phyloP scores from a whole-genome alignment of 371 early-diverging fungal genomes.

The Chytridium lagenaria region DNA sequence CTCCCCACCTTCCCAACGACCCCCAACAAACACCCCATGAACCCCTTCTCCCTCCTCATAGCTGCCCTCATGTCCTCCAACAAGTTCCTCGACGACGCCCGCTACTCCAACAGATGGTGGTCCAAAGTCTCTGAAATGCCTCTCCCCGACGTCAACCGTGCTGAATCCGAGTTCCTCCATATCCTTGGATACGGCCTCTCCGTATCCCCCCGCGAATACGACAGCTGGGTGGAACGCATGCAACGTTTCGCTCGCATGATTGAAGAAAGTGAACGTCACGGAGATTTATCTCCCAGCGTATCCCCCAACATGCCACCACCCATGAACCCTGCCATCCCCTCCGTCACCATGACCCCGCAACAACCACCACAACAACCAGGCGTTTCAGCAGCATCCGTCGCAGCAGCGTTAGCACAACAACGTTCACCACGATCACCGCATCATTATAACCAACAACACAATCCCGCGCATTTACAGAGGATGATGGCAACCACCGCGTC shows the following conservation, averaged over 20 bases:
- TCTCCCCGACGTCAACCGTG: slow-evolving; percentile 13
- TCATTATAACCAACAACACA: too few species aligned
- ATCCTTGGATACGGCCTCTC: slow-evolving; percentile 15
- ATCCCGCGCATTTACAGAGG: too few species aligned
- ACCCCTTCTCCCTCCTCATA: slow-evolving; percentile 22
- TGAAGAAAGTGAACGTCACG: slow-evolving; percentile 15
- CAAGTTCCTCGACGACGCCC: slow-evolving; percentile 36
- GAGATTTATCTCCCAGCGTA: slow-evolving; percentile 4
- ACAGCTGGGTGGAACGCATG: slow-evolving; percentile 29
- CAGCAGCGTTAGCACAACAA: too few species aligned
- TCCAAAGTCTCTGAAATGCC: slow-evolving; percentile 30
- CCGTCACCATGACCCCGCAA: too few species aligned
- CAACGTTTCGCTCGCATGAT: slow-evolving; percentile 26
- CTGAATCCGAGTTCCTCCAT: slow-evolving; percentile 16
- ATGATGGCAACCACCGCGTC: too few species aligned
- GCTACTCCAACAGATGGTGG: slow-evolving; percentile 39
- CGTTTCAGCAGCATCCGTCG: too few species aligned
- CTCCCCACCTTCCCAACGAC: too few species aligned
- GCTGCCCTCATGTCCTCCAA: slow-evolving; percentile 27
- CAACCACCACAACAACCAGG: too few species aligned
- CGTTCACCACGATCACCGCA: too few species aligned
- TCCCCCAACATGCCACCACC: not conserved
- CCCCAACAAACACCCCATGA: too few species aligned
- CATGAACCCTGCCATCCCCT: too few species aligned
- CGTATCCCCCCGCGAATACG: slow-evolving; percentile 21